phyloP scores from a whole-genome alignment of 495 filamentous ascomycete genomes.

The Podospora pseudopauciseta region DNA sequence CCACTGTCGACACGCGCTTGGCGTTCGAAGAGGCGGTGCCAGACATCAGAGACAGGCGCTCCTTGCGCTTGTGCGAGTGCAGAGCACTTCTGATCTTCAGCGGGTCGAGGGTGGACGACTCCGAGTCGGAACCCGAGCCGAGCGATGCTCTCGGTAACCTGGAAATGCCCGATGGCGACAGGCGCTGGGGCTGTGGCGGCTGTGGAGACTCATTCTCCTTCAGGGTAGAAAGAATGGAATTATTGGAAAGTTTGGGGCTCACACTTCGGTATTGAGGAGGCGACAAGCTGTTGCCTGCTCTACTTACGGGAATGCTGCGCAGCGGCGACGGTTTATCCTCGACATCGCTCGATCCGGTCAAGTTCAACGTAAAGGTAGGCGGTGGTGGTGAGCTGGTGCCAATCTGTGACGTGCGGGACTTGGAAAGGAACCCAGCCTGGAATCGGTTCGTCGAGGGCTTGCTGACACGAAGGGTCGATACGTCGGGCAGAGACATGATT shows the following conservation, averaged over 20 bases:
- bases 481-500: slow-evolving; percentile 48
- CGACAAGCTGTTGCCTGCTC: slow-evolving; percentile 39
- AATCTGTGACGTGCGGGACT: slow-evolving; percentile 38
- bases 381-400: slow-evolving; percentile 60
- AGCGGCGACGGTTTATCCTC: slow-evolving; percentile 61
- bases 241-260: slow-evolving; percentile 25
- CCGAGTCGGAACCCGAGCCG: slow-evolving; percentile 42
- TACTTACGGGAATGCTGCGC: slow-evolving; percentile 39
- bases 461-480: slow-evolving; percentile 37
- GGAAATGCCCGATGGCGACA: slow-evolving; percentile 13
- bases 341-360: slow-evolving; percentile 59
- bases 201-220: slow-evolving; percentile 41
- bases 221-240: slow-evolving; percentile 20
- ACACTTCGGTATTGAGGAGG: slow-evolving; percentile 27
- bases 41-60: slow-evolving; percentile 36
- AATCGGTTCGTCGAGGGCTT: slow-evolving; percentile 70
- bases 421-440: slow-evolving; percentile 85
- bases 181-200: slow-evolving; percentile 9
- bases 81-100: slow-evolving; percentile 46
- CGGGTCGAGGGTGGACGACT: slow-evolving; percentile 40
- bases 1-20: slow-evolving; percentile 39
- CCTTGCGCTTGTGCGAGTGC: slow-evolving; percentile 43
- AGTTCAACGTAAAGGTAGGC: slow-evolving; percentile 59
- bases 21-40: slow-evolving; percentile 24
- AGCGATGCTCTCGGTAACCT: slow-evolving; percentile 15